Evolutionary conservation across 257 asterid species (phyloP).

Genomic region (Fraxinus quadrangulata): DNA sequence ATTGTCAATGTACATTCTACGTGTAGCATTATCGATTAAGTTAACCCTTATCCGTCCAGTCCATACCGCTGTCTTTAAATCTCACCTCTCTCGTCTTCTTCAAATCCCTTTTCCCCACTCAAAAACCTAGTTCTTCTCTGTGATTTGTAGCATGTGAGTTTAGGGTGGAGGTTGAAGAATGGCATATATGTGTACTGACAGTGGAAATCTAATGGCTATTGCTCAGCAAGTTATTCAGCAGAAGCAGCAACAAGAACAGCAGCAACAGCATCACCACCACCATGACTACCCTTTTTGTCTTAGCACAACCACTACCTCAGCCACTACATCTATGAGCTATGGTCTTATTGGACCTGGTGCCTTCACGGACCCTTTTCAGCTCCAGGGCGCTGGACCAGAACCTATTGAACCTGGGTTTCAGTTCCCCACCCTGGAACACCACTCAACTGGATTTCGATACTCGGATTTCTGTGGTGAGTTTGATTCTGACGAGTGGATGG

Average conservation of each 20-base stretch:
- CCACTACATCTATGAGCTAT: slow-evolving; percentile 41
- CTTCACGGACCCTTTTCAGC: slow-evolving; percentile 74
- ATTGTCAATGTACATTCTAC: no score
- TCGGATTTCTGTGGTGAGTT: slow-evolving; percentile 69
- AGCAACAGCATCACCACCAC: slow-evolving; percentile 63
- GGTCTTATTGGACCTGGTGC: slow-evolving; percentile 47
- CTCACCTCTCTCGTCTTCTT: no score
- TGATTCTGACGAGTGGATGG: slow-evolving; percentile 99
- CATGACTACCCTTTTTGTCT: slow-evolving; percentile 54
- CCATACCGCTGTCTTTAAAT: no score
- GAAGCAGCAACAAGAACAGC: slow-evolving; percentile 90
- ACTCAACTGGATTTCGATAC: slow-evolving; percentile 56
- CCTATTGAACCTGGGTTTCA: slow-evolving; percentile 60
- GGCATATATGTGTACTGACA: slow-evolving; percentile 96
- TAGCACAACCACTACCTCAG: slow-evolving; percentile 36
- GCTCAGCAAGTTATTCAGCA: slow-evolving; percentile 94
- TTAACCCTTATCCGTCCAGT: no score
- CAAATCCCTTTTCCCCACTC: no score
- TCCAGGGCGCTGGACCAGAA: slow-evolving; percentile 45
- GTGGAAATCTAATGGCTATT: slow-evolving; percentile 97
- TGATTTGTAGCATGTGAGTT: no score
- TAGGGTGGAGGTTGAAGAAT: slow-evolving; percentile 36
- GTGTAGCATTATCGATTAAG: no score
- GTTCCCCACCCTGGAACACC: slow-evolving; percentile 65
- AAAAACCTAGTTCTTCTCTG: no score